Evolutionary conservation across 2,329 filamentous ascomycete species (phyloP).

Genomic region (Trichoderma afroharzianum): DNA sequence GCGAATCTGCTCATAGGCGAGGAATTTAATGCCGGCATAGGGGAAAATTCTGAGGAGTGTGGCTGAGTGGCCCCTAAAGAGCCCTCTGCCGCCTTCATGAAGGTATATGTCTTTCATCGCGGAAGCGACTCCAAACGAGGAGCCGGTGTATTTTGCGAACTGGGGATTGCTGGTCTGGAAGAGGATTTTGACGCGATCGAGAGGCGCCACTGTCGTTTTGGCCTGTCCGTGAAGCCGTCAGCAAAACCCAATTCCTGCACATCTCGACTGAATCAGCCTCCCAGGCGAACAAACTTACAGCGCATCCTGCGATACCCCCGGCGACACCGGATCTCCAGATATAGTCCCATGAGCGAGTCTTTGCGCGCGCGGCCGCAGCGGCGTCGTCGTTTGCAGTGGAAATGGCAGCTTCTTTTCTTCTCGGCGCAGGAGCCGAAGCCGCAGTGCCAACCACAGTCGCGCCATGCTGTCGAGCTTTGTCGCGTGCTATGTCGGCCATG

Average conservation of each 20-base stretch:
- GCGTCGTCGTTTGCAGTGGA: slow-evolving; percentile 51
- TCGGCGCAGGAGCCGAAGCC: slow-evolving; percentile 20
- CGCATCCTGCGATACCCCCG: slow-evolving; percentile 87
- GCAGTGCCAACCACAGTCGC: slow-evolving; percentile 21
- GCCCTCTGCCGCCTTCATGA: slow-evolving; percentile 67
- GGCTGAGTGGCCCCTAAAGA: slow-evolving; percentile 92
- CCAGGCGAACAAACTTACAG: slow-evolving; percentile 55
- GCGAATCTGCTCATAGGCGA: slow-evolving; percentile 95
- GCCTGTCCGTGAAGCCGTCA: slow-evolving; percentile 52
- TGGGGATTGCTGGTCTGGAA: slow-evolving; percentile 95
- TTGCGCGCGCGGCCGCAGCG: slow-evolving; percentile 39
- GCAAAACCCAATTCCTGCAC: background rate
- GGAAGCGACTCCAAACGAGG: slow-evolving; percentile 77
- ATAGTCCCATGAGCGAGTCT: slow-evolving; percentile 73
- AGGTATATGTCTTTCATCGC: slow-evolving; percentile 82
- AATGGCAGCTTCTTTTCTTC: slow-evolving; percentile 38
- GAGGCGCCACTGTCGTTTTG: slow-evolving; percentile 91
- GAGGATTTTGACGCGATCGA: slow-evolving; percentile 97
- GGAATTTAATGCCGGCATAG: slow-evolving; percentile 95
- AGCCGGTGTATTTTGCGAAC: slow-evolving; percentile 88
- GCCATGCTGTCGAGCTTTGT: slow-evolving; percentile 30
- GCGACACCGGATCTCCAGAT: slow-evolving; percentile 78
- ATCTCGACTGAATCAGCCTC: background rate
- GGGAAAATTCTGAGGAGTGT: slow-evolving; percentile 93
- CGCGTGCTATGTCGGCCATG: slow-evolving; percentile 49